phyloP scores from a whole-genome alignment of 2,329 filamentous ascomycete genomes.

The Microthyrium microscopicum region DNA sequence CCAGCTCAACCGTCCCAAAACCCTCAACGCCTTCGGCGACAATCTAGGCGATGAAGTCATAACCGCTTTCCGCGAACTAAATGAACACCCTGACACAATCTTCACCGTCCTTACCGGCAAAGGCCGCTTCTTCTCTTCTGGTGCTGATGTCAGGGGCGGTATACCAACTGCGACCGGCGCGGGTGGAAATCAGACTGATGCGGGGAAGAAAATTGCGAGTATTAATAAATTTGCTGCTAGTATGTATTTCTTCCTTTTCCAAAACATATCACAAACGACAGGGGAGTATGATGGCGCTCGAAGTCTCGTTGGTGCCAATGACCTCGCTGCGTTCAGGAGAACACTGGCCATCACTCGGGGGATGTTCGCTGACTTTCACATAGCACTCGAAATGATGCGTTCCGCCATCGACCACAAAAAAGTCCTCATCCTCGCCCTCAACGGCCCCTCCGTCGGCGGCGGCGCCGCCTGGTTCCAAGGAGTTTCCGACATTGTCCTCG shows the following conservation, averaged over 20 bases:
- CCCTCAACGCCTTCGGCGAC: constrained; percentile 32
- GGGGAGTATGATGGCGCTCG: no score
- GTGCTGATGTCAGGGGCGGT: constrained; percentile 28
- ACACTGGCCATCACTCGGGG: no score
- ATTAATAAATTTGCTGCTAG: constrained; percentile 16
- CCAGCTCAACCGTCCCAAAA: constrained; percentile 33
- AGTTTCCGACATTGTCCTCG: constrained; percentile 32
- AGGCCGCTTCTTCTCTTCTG: constrained; percentile 33
- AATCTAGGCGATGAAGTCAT: constrained; percentile 28
- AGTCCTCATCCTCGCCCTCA: constrained; percentile 33
- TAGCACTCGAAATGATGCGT: constrained; percentile 23
- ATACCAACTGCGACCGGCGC: background rate
- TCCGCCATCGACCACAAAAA: constrained; percentile 34
- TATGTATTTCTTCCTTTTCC: no score
- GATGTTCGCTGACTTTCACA: constrained; percentile 8
- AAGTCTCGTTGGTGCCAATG: no score
- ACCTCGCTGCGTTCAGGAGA: no score
- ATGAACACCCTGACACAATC: constrained; percentile 31
- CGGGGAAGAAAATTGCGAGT: constrained; percentile 19
- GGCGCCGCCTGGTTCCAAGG: constrained; percentile 35
- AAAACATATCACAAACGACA: no score
- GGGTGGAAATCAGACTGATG: constrained; percentile 12
- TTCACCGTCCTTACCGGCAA: constrained; percentile 35
- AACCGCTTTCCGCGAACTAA: constrained; percentile 25
- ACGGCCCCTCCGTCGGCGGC: constrained; percentile 33